These are phyloP conservation scores for Monilinia polystroma DNA, from an alignment of 2,329 filamentous ascomycete genomes.

Conservation along the genomic window DNA sequence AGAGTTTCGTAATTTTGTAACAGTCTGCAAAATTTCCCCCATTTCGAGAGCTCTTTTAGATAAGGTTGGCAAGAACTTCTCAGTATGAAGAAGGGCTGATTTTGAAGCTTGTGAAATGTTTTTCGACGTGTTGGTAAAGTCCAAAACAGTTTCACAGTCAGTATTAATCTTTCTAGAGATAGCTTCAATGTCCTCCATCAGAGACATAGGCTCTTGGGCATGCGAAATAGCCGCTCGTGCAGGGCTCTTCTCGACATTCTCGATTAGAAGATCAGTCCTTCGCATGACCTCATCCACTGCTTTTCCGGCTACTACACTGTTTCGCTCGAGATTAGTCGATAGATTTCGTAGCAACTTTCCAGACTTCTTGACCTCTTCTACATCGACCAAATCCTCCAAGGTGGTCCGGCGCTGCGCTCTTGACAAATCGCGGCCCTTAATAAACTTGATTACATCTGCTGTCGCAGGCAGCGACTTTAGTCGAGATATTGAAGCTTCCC, in stretches of 20 bases:
- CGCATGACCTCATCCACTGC: constrained; percentile 59
- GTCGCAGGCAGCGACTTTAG: constrained; percentile 65
- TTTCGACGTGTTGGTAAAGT: constrained; percentile 66
- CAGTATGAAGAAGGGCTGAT: constrained; percentile 62
- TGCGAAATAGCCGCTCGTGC: constrained; percentile 56
- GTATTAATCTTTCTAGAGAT: constrained; percentile 82
- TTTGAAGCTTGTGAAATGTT: constrained; percentile 62
- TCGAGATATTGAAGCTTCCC: constrained; percentile 67
- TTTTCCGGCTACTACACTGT: constrained; percentile 60
- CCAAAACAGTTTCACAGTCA: constrained; percentile 76
- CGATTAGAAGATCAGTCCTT: constrained; percentile 60
- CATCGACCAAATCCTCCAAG: constrained; percentile 73
- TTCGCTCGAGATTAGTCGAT: constrained; percentile 58
- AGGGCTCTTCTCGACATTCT: constrained; percentile 60
- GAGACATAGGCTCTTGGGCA: constrained; percentile 61
- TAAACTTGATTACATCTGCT: constrained; percentile 63
- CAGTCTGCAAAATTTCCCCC: constrained; percentile 58
- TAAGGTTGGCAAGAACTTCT: constrained; percentile 58
- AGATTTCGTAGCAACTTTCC: constrained; percentile 62
- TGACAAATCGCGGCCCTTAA: constrained; percentile 52
- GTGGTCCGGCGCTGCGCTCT: constrained; percentile 53
- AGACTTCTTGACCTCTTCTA: constrained; percentile 69
- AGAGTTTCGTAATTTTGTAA: constrained; percentile 65
- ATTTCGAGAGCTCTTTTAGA: constrained; percentile 58
- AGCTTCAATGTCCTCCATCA: constrained; percentile 82